These are phyloP conservation scores for Aspergillus nomiae DNA, from an alignment of 2,329 filamentous ascomycete genomes.

Conservation along the genomic window DNA sequence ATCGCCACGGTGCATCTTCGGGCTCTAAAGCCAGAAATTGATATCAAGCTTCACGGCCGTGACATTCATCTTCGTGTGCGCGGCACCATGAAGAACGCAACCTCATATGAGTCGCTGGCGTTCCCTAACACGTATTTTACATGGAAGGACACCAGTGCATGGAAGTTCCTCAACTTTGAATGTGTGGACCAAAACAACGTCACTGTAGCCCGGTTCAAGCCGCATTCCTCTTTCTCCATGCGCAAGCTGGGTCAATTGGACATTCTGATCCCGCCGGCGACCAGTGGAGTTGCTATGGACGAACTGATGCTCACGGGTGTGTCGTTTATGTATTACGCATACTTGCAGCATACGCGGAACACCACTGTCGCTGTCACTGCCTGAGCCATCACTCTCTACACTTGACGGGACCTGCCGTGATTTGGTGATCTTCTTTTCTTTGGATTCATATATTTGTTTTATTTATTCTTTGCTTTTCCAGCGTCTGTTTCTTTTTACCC, in stretches of 20 bases:
- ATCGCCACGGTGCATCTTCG: conserved; percentile 1
- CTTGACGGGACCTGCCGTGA: not conserved
- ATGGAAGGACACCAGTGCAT: conserved; percentile 8
- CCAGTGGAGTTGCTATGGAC: conserved; percentile 7
- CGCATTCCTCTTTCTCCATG: conserved; percentile 5
- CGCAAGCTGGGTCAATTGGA: conserved; percentile 8
- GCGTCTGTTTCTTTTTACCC: too few relatives aligned
- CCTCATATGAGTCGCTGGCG: conserved; percentile 1
- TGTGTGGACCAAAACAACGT: conserved; percentile 7
- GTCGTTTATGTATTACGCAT: conserved; percentile 4
- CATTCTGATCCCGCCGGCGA: conserved; percentile 4
- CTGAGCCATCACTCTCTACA: not conserved
- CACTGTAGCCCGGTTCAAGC: conserved; percentile 7
- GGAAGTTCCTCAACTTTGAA: conserved; percentile 12
- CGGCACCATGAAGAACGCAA: conserved; percentile 6
- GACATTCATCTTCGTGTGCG: not conserved
- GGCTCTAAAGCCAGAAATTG: not conserved
- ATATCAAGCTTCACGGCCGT: not conserved
- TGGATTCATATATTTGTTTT: not conserved
- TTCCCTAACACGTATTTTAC: not conserved
- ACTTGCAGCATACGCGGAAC: not conserved
- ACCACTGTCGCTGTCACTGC: not conserved
- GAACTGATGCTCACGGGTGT: conserved; percentile 11
- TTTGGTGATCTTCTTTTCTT: not conserved
- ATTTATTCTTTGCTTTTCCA: not conserved